These are phyloP conservation scores for Paxillus rubicundulus DNA, from an alignment of 768 basidiomycete species.

Conservation along the genomic window DNA sequence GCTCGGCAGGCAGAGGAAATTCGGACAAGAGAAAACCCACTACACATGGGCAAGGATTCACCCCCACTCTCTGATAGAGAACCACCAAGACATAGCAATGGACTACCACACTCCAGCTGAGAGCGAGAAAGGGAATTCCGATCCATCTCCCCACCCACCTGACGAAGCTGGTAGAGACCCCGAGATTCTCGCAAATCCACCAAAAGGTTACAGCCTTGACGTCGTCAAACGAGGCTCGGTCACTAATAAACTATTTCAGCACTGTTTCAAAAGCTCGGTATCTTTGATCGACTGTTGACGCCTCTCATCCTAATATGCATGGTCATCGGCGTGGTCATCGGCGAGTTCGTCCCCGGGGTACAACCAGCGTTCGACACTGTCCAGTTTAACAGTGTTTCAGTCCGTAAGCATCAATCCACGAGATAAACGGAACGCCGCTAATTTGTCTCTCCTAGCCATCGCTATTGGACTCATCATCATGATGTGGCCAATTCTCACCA, in stretches of 20 bases:
- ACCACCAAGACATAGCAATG: background rate
- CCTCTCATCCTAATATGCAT: slow-evolving; percentile 67
- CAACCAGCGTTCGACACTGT: slow-evolving; percentile 61
- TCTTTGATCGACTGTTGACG: slow-evolving; percentile 61
- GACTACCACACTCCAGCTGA: background rate
- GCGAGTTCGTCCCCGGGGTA: slow-evolving; percentile 60
- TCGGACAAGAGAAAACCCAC: too few relatives aligned
- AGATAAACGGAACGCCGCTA: background rate
- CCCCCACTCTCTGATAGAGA: background rate
- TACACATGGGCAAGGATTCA: background rate
- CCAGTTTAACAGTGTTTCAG: slow-evolving; percentile 66
- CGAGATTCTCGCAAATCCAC: background rate
- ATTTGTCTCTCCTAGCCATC: slow-evolving; percentile 50
- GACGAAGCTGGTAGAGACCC: background rate
- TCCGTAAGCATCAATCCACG: slow-evolving; percentile 51
- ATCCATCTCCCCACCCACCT: too few relatives aligned
- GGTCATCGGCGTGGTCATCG: slow-evolving; percentile 75
- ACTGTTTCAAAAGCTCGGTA: slow-evolving; percentile 42
- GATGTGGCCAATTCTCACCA: slow-evolving; percentile 83
- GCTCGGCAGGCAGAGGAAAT: background rate
- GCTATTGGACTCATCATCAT: slow-evolving; percentile 80
- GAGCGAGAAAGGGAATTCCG: background rate
- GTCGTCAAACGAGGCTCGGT: background rate
- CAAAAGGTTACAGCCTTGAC: background rate
- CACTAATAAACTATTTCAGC: slow-evolving; percentile 17